Evolutionary conservation across 2,329 filamentous ascomycete species (phyloP), one percentile per base, ranked within the genome.

Genomic region (Colletotrichum abscissum): DNA sequence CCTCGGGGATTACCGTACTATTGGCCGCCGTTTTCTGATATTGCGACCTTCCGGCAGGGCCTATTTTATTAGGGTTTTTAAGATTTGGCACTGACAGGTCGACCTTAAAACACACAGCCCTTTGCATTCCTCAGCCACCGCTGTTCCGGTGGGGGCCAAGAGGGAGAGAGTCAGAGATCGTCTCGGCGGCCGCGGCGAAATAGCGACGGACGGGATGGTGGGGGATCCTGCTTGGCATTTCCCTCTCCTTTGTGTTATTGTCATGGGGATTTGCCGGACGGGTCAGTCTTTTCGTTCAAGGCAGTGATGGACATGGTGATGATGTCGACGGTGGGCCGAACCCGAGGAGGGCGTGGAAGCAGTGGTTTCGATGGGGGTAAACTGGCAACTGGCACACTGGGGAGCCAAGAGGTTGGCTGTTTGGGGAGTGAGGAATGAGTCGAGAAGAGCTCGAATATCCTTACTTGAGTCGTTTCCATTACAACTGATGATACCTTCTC

Each of bases 281-380:
- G 42, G 16, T 5, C 35, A 49, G 35, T 11, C 19, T 30, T 26
- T 49, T 24, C 59, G 22, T 9, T n/a, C 42, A 33, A 9, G 59
- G 42, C 42, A 33, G 11, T 46, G 38, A 22, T 22, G 26, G 38
- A 24, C 57, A 38, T 46, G 38, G 49, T 46, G 46, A 42, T 38
- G 66, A 68, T 68, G 57, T 68, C 30, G 66, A 63, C 19, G 33
- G 66, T 68, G 66, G 66, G 66, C 46, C 57, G 8, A 19, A 28
- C 30, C 26, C 59, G 59, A 62, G 16, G 19, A 62, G 24, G 58
- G 24, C 42, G 42, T 46, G n/a, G 57, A 38, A 33, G 11, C 5
- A 35, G 22, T 16, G 38, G 24, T 62, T 16, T 42, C 12, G 12
- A 42, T n/a, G 58, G 2, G 12, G 59, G 42, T 3, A 22, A 22